Base-by-base conservation (phyloP, 495 filamentous ascomycete genomes). In the Annulohypoxylon maeteangense region DNA sequence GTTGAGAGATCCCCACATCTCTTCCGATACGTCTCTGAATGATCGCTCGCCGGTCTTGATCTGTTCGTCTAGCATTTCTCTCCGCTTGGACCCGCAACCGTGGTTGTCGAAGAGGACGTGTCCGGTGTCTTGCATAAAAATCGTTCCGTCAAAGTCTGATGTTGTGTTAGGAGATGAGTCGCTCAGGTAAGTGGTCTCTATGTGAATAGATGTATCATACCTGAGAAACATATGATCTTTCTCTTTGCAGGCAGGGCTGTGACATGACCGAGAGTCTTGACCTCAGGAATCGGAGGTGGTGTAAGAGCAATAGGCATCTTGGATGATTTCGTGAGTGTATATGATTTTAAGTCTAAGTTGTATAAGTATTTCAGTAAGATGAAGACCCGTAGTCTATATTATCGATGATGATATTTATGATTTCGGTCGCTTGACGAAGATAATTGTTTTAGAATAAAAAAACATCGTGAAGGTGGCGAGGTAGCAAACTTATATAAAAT, bases 41-140 rank as follows among this genome's bases (percentile, higher is more conserved):
- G 89, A 88, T 7, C 90, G 85, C 75, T 89, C 85, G 62, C 90
- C 90, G 8, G 81, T 83, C 60, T 90, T 87, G 76, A 93, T 91
- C 68, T 92, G 87, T 50, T 86, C 81, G 62, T 92, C 90, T 23
- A 92, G 86, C 44, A 85, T 76, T 54, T 87, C 73, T 25, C 89
- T 83, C 40, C 83, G 84, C 29, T 82, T 75, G 4, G 78, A 76
- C 61, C 90, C 90, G 79, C 90, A 92, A 63, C 90, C 90, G 65
- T 89, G 84, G 70, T 79, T 79, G 73, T 92, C 89, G 78, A 92
- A 90, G 42, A 93, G 85, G 75, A 92, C 86, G 76, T 92, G 90
- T 48, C 90, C 90, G 12, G 89, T 92, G 65, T 92, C 90, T 85
- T 93, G 89, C 85, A 92, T 89, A 82, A 90, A 91, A 72, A 93